Evolutionary conservation across 1,284 basidiomycete genomes (phyloP).

Genomic region (Sporisorium graminicola): DNA sequence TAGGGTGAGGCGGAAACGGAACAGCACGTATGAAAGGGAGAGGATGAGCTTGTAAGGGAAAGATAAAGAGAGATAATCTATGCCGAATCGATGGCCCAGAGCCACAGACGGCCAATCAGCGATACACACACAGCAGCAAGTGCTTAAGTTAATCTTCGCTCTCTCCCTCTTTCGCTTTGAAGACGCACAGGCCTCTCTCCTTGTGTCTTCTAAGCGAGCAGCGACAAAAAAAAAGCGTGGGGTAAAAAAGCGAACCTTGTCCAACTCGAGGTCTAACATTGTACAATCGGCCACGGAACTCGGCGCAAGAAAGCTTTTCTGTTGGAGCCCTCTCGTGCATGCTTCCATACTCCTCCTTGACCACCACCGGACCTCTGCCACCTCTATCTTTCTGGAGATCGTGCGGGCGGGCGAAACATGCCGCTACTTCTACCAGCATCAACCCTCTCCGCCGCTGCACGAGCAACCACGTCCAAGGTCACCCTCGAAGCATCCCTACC

Average conservation of each 20-base stretch:
- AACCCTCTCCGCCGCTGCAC: slow-evolving; percentile 6
- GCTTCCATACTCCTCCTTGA: too few species aligned
- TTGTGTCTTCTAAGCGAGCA: background rate
- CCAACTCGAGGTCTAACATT: too few species aligned
- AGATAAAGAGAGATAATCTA: background rate
- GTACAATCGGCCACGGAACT: background rate
- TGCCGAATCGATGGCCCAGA: too few species aligned
- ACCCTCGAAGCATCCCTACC: slow-evolving; percentile 21
- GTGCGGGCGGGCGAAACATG: background rate
- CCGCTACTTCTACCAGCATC: background rate
- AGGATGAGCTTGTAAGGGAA: background rate
- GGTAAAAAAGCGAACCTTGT: background rate
- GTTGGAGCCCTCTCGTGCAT: too few species aligned
- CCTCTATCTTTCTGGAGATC: too few species aligned
- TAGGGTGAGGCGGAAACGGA: background rate
- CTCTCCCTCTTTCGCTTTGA: too few species aligned
- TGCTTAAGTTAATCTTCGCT: background rate
- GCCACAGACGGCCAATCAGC: too few species aligned
- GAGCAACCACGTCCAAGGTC: slow-evolving; percentile 28
- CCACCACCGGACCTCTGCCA: too few species aligned
- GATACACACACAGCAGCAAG: too few species aligned
- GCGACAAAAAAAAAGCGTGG: background rate
- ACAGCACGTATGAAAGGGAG: too few species aligned
- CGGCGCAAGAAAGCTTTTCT: background rate
- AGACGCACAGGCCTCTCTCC: background rate